phyloP scores from a whole-genome alignment of 108 stramenopile species.

The Nitzschia sp. region DNA sequence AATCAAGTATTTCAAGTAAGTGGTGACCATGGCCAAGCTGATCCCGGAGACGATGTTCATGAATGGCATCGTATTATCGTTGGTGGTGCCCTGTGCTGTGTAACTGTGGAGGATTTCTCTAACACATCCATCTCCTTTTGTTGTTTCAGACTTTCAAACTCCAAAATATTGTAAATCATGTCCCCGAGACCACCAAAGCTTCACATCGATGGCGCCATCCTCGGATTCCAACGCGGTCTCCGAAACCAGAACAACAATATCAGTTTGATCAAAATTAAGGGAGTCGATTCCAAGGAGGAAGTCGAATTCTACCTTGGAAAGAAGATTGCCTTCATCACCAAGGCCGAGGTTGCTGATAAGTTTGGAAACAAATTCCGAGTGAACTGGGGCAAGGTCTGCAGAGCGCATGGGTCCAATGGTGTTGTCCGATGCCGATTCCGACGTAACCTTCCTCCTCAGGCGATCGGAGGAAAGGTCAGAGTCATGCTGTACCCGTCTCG shows the following conservation, averaged over 20 bases:
- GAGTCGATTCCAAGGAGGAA: conserved; percentile 90
- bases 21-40: not conserved
- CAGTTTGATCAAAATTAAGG: conserved; percentile 97
- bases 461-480: conserved; percentile 88
- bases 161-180: conserved; percentile 11
- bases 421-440: conserved; percentile 98
- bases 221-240: conserved; percentile 98
- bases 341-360: conserved; percentile 69
- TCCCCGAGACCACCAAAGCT: conserved; percentile 77
- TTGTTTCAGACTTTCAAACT: not conserved
- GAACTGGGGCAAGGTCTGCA: conserved; percentile 98
- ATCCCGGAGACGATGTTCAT: too few species aligned
- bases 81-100: not conserved
- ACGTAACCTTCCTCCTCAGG: conserved; percentile 92
- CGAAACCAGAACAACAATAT: conserved; percentile 97
- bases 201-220: conserved; percentile 97
- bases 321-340: conserved; percentile 98
- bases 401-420: conserved; percentile 96
- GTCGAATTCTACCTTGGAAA: conserved; percentile 98
- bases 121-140: not conserved
- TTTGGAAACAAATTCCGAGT: conserved; percentile 95
- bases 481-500: conserved; percentile 92
- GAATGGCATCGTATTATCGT: too few species aligned
- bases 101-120: not conserved
- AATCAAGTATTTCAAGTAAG: not conserved